Base-by-base conservation (phyloP, 371 early-diverging fungal species). In the Funneliformis caledonium region DNA sequence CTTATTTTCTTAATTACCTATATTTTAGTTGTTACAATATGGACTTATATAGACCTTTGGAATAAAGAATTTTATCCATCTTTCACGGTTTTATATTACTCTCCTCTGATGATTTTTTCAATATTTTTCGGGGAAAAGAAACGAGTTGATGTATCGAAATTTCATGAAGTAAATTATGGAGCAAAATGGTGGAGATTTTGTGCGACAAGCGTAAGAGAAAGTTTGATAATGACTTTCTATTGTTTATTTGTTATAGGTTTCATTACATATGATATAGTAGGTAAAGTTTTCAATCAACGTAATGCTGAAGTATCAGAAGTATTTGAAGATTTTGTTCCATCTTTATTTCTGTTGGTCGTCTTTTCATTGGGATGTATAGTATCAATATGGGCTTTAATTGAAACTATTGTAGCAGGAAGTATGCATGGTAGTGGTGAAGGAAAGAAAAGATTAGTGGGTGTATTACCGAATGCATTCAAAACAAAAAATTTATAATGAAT, bases 91-190 rank as follows among this genome's bases (percentile, higher is more conserved):
- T 16, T 70, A 14, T 79, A 79, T 56, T 79, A 79, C 69, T 79
- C 79, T 1, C 79, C 79, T n/a, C 31, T 79, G 19, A 79, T 79
- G 79, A n/a, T 79, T n/a, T 69, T 79, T 50, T 79, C 79, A 42
- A 45, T 79, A 59, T 79, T 79, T 79, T 79, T 69, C n/a, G 65
- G 43, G 19, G 79, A 79, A 42, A 79, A 79, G 59, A 79, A 79
- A 68, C 50, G 79, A 6, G 79, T 79, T 10, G 79, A 79, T 52
- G 79, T 45, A 22, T 79, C 79, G 16, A 64, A 69, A 59, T 79
- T 79, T 79, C 79, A 79, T 42, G 79, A 79, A 47, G 79, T 79
- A 33, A 79, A 79, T 59, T 79, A 69, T 59, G 79, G 79, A 37
- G 79, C 70, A 50, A 79, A 79, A 14, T 79, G 79, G 79, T 79